Evolutionary conservation across 2,329 filamentous ascomycete species (phyloP), one percentile per base, ranked within the genome.

Genomic region (Talaromyces verruculosus): DNA sequence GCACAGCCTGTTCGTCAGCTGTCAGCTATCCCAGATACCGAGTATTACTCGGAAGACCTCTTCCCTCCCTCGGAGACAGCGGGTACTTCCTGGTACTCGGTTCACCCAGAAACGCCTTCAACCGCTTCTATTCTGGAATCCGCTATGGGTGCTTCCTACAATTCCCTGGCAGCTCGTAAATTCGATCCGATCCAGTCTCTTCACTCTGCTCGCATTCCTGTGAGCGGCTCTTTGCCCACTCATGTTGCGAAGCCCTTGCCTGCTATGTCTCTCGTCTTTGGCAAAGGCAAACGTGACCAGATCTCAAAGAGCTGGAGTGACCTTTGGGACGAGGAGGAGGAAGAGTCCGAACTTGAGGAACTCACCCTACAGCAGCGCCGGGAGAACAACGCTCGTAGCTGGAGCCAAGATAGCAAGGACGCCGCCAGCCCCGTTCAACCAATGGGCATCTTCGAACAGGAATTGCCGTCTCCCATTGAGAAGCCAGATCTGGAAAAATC

Each of bases 231-330:
- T 15, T 88, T 95, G 75, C 90, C 92, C 0, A 81, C 77, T 67
- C 87, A 87, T 71, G 84, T 87, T 68, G 75, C 82, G 72, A 81
- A 84, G 76, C 85, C 86, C 47, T 82, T 89, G 71, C 83, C 87
- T 63, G 89, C 91, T 68, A 89, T 94, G 84, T 88, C 91, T 4
- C 87, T 90, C 74, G 87, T 94, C 61, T 94, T 96, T 75, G 91
- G 91, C 61, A 88, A 88, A 74, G 75, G 76, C 41, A 88, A 90
- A 76, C 86, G 88, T 68, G 90, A 94, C 55, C 83, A 86, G 58
- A 91, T 96, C 58, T 97, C 95, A 65, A 98, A 98, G 89, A 98
- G 95, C 83, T 99, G 95, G 95, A 97, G 93, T 74, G 95, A 99
- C 77, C 88, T 98, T 78, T 97, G 93, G 90, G 94, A 98, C 67